Evolutionary conservation across 2,329 filamentous ascomycete species (phyloP), one percentile per base, ranked within the genome.

Genomic region (Fusarium nisikadoi): DNA sequence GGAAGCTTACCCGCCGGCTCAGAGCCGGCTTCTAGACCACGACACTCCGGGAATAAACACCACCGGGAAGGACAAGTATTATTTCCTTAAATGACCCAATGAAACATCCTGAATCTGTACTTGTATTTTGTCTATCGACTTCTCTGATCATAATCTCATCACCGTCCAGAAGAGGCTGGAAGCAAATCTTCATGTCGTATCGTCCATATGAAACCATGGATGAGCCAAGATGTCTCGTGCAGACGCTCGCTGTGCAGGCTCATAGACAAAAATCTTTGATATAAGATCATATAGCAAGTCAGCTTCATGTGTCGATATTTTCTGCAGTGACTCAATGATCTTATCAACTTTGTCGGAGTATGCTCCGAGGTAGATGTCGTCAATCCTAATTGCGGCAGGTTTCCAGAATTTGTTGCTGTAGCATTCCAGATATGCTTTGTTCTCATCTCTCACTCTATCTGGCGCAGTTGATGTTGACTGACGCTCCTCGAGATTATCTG

Each of bases 401-500:
- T 62, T 69, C 64, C 68, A 71, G 38, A 68, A 68, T 20, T 36
- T 65, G 9, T 61, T 41, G 5, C 39, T 31, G 46, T 69, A 69
- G 17, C 61, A 65, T 23, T 46, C 19, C 35, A 50, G 46, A 23
- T 71, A 71, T 31, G 57, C 54, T 20, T 17, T 50, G 5, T 49
- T 56, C 20, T 64, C 56, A 27, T 59, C n/a, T 3, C 2, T 25
- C 3, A 46, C 20, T 13, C 6, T 25, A 1, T n/a, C 11, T 23
- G 52, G 33, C 1, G 25, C 3, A 12, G 42, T 5, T 46, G 50
- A 27, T 9, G 27, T 2, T 17, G 36, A 39, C 43, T 59, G 60
- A 29, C 39, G 25, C 8, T 39, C 46, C 20, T 65, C 47, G 1
- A 53, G 25, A 14, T 53, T 61, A 16, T 31, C 7, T 10, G 62